Conservation (phyloP, 2,329 filamentous ascomycete species). For the Colletotrichum truncatum region DNA sequence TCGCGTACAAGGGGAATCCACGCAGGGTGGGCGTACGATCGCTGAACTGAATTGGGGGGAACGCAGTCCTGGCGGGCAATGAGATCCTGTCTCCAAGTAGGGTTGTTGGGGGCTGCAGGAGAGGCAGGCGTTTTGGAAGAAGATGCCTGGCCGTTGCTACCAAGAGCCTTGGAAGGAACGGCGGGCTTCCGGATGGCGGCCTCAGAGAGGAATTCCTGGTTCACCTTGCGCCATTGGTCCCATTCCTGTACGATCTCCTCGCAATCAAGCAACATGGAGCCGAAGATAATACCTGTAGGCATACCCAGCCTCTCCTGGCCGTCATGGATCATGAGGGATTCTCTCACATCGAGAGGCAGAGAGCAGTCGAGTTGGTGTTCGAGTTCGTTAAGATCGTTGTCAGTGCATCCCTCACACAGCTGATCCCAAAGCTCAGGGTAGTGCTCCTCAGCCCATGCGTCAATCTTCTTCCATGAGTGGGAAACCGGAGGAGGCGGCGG, state of each 20-base stretch:
- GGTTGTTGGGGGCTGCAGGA: conserved; percentile 61
- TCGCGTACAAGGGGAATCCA: conserved; percentile 98
- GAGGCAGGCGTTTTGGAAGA: conserved; percentile 67
- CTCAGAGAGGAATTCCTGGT: conserved; percentile 83
- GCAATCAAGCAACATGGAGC: conserved; percentile 95
- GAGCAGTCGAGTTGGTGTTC: conserved; percentile 97
- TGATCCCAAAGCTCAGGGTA: conserved; percentile 96
- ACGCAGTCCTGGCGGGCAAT: conserved; percentile 87
- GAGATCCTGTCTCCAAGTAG: conserved; percentile 86
- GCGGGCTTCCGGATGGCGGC: conserved; percentile 66
- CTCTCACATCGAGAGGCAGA: conserved; percentile 90
- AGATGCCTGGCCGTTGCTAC: conserved; percentile 72
- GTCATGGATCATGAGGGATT: conserved; percentile 90
- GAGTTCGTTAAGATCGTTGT: conserved; percentile 95
- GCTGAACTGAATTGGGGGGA: conserved; percentile 86
- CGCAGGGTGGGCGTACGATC: conserved; percentile 89
- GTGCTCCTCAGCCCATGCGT: conserved; percentile 92
- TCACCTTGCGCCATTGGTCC: conserved; percentile 95
- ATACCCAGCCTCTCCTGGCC: conserved; percentile 95
- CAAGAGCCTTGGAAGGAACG: conserved; percentile 76
- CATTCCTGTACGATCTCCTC: conserved; percentile 98
- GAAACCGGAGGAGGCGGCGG: conserved; percentile 87
- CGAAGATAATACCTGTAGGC: conserved; percentile 92
- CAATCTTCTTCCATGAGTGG: conserved; percentile 95
- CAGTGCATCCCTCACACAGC: conserved; percentile 88